Evolutionary conservation across 345 rosid species (phyloP), one percentile per base, ranked within the genome.

Genomic region (Boechera stricta): DNA sequence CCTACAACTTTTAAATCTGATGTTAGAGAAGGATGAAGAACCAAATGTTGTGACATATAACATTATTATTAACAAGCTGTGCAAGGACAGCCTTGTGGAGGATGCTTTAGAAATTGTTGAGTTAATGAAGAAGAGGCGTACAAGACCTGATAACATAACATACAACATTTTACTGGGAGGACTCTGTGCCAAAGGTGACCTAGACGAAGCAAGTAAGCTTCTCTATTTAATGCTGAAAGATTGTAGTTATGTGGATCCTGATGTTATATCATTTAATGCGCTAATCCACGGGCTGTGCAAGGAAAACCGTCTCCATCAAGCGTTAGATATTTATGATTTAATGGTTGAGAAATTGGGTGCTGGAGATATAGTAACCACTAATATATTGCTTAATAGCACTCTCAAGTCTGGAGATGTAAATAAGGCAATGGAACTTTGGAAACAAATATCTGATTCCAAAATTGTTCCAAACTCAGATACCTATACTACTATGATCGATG

Each of bases 371-470:
- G 67, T 84, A 7, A 84, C 89, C 64, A 78, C 57, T 64, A 84
- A 85, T 71, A 78, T 73, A 61, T 72, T 91, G 74, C 85, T 91
- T 21, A 67, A 81, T 29, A 83, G 77, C 66, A 80, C 77, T 82
- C 79, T 89, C 64, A 83, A 78, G 75, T 79, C 78, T 45, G 90
- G 89, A 67, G 73, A 53, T 45, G 39, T 86, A 35, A 71, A 76
- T 44, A 73, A 85, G 84, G 89, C 89, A 18, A 70, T 85, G 82
- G 84, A 87, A 63, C 47, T 85, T 39, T 91, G 96, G 96, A 87
- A 84, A 81, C 84, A 29, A 11, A 45, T 87, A 24, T 72, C 66
- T 71, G 75, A 79, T 49, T 72, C 76, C 79, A 85, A 83, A 69
- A 48, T 84, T 55, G 72, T 67, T 74, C 91, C 89, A 12, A 70